Evolutionary conservation across 768 basidiomycete species (phyloP), one percentile per base, ranked within the genome.

Genomic region (Pleurotus djamor): DNA sequence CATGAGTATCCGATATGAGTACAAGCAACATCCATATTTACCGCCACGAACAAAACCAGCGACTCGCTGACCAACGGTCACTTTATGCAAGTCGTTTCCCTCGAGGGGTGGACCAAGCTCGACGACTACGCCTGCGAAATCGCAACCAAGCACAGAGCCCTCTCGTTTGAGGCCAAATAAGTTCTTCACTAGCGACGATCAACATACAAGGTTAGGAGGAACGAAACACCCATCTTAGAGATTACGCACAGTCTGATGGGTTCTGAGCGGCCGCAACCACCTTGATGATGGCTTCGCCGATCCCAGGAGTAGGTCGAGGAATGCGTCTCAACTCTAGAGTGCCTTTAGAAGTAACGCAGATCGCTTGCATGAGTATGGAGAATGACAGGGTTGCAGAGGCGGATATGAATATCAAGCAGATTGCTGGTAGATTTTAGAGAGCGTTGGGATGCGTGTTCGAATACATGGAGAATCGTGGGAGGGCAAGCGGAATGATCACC

Each of bases 301-400:
- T 37, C 10, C 38, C 55, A 32, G 63, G 61, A 4, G 47, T 8
- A 1, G 69, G 69, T 16, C 65, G 43, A 1, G 47, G 52, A 6
- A 67, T 41, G 13, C 49, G 50, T 59, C 62, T 58, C 28, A 69
- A 59, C 14, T 48, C 51, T 41, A 63, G 59, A 47, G 35, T 58
- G 28, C 67, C 67, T 33, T 67, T 58, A 12, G 67, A 65, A 59
- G 57, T 57, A 6, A 64, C 63, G 36, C 66, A 67, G 5, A 69
- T 56, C 32, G 67, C 67, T 58, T 62, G 57, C 67, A 69, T 69
- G n/a, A n/a, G n/a, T n/a, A n/a, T n/a, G n/a, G n/a, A n/a, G n/a
- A n/a, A n/a, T n/a, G n/a, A n/a, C n/a, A n/a, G n/a, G n/a, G n/a
- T n/a, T n/a, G n/a, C n/a, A n/a, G n/a, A n/a, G n/a, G n/a, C n/a